Percentiles rank a stretch among this genome's conserved stretches.
These are phyloP conservation scores for Porphyrellus cyaneotinctus DNA, from an alignment of 768 basidiomycete species.

Conservation along the genomic window DNA sequence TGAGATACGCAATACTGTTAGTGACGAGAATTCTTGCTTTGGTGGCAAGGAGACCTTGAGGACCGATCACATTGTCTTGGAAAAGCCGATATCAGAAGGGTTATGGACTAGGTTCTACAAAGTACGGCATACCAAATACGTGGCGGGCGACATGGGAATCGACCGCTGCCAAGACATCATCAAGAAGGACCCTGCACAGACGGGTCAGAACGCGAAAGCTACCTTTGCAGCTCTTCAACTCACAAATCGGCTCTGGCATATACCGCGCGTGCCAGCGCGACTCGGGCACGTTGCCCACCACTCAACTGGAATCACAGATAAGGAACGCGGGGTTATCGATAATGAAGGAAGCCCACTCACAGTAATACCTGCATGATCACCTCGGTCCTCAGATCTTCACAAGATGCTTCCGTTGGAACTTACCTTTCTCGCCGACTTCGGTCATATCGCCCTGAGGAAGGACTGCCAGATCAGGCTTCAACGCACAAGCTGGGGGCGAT, in stretches of 20 bases:
- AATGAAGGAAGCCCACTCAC: slow-evolving; percentile 34
- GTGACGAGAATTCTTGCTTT: slow-evolving; percentile 87
- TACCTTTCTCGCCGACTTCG: slow-evolving; percentile 83
- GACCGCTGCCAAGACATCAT: slow-evolving; percentile 85
- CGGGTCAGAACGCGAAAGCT: background rate
- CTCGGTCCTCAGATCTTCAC: background rate
- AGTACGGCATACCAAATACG: slow-evolving; percentile 55
- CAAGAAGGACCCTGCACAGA: slow-evolving; percentile 60
- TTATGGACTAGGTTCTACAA: background rate
- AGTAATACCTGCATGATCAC: slow-evolving; percentile 45
- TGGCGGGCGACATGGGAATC: slow-evolving; percentile 88
- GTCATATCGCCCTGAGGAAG: slow-evolving; percentile 81
- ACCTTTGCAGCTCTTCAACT: slow-evolving; percentile 16
- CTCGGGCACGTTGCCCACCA: slow-evolving; percentile 81
- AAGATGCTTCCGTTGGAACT: background rate
- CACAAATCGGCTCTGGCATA: slow-evolving; percentile 90
- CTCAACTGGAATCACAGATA: slow-evolving; percentile 46
- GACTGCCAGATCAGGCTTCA: slow-evolving; percentile 73
- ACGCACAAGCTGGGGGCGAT: slow-evolving; percentile 64
- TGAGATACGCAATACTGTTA: slow-evolving; percentile 81
- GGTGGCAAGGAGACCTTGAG: slow-evolving; percentile 71
- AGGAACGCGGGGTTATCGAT: slow-evolving; percentile 10
- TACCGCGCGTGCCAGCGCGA: slow-evolving; percentile 82
- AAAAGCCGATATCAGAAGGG: slow-evolving; percentile 2
- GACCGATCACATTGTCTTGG: slow-evolving; percentile 81